Evolutionary conservation across 768 basidiomycete species (phyloP).

Genomic region (Zangia roseola): DNA sequence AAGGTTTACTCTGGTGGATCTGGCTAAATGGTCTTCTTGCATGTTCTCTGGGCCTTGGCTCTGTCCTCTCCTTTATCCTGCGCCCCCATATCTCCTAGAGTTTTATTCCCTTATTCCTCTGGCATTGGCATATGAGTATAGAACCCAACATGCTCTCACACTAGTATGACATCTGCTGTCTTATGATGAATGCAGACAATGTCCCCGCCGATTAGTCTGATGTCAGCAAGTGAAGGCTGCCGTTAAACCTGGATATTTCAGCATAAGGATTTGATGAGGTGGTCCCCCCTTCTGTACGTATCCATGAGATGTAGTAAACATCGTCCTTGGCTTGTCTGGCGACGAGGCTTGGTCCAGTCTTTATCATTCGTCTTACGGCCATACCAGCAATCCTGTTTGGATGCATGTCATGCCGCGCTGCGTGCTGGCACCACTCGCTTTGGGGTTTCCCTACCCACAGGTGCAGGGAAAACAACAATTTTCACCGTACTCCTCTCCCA

Average conservation of each 20-base stretch:
- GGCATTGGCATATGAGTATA: slow-evolving; percentile 22
- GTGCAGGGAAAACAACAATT: slow-evolving; percentile 87
- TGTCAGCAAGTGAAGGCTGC: too few species aligned
- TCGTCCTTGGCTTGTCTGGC: not conserved
- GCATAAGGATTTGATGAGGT: too few species aligned
- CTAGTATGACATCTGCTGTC: slow-evolving; percentile 17
- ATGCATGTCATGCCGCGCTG: slow-evolving; percentile 74
- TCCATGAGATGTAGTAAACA: slow-evolving; percentile 1
- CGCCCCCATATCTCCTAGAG: slow-evolving; percentile 31
- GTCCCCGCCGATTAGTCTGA: not conserved
- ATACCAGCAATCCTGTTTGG: slow-evolving; percentile 82
- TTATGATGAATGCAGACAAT: slow-evolving; percentile 17
- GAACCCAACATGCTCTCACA: slow-evolving; percentile 23
- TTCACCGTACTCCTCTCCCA: slow-evolving; percentile 81
- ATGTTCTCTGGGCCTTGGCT: slow-evolving; percentile 27
- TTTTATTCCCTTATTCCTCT: slow-evolving; percentile 31
- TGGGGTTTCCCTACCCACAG: slow-evolving; percentile 83
- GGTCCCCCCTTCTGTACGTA: too few species aligned
- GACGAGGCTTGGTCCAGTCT: slow-evolving; percentile 8
- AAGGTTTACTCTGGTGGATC: slow-evolving; percentile 97
- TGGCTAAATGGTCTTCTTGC: slow-evolving; percentile 20
- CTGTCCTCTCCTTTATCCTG: slow-evolving; percentile 29
- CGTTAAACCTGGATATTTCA: too few species aligned
- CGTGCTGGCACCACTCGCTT: slow-evolving; percentile 66
- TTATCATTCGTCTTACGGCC: slow-evolving; percentile 56